phyloP scores from a whole-genome alignment of 768 basidiomycete genomes.

The Termitomyces heimii region DNA sequence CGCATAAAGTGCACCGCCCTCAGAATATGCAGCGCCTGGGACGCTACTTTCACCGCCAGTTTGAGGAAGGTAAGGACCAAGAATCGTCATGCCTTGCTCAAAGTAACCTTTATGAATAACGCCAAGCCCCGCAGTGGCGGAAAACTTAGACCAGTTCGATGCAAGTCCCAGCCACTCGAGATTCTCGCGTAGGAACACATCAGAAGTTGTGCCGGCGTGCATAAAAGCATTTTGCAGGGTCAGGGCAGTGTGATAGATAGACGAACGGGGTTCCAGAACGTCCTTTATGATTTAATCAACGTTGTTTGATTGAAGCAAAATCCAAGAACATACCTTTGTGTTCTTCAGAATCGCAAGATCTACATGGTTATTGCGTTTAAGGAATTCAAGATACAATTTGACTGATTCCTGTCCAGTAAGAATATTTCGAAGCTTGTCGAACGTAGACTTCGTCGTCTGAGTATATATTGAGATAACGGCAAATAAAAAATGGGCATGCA shows the following conservation, averaged over 20 bases:
- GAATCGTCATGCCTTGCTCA: constrained; percentile 85
- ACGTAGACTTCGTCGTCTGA: constrained; percentile 56
- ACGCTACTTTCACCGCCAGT: constrained; percentile 70
- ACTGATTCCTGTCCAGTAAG: constrained; percentile 89
- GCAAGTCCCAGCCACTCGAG: constrained; percentile 95
- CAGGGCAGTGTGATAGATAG: constrained; percentile 95
- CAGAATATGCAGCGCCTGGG: constrained; percentile 79
- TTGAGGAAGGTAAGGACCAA: constrained; percentile 90
- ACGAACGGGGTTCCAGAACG: constrained; percentile 86
- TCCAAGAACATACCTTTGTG: constrained; percentile 62
- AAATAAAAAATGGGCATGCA: not conserved
- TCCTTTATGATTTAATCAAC: constrained; percentile 43
- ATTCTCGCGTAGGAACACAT: constrained; percentile 90
- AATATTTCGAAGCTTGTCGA: constrained; percentile 76
- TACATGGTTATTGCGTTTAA: constrained; percentile 89
- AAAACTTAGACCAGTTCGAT: constrained; percentile 98
- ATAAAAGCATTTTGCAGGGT: constrained; percentile 97
- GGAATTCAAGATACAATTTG: constrained; percentile 91
- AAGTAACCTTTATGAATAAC: constrained; percentile 98
- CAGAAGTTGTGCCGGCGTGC: constrained; percentile 97
- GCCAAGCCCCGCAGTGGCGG: constrained; percentile 93
- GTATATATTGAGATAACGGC: not conserved
- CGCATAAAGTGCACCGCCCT: constrained; percentile 95
- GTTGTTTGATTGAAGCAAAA: not conserved
- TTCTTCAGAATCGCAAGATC: constrained; percentile 89